Conservation (phyloP, 176 grass and related monocot species). For the Phoenix dactylifera region DNA sequence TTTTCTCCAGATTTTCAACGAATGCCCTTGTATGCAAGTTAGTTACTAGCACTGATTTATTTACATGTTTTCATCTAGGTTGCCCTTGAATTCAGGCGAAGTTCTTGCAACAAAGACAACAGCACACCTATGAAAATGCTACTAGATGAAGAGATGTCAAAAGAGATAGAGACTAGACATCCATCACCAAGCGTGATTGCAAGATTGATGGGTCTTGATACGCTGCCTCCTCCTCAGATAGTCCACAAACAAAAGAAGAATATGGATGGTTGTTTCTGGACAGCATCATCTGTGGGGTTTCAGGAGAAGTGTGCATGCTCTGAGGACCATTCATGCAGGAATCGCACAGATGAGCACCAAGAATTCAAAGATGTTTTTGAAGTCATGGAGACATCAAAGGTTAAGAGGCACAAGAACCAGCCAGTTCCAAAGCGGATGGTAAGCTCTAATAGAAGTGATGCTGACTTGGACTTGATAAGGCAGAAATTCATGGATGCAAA, state of each 20-base stretch:
- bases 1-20: no score
- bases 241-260: slow-evolving; percentile 27
- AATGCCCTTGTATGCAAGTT: no score
- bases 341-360: slow-evolving; percentile 47
- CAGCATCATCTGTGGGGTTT: slow-evolving; percentile 26
- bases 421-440: slow-evolving; percentile 26
- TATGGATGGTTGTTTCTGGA: slow-evolving; percentile 18
- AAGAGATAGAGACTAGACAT: slow-evolving; percentile 57
- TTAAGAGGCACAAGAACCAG: slow-evolving; percentile 40
- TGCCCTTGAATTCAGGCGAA: slow-evolving; percentile 26
- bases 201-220: slow-evolving; percentile 90
- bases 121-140: slow-evolving; percentile 62
- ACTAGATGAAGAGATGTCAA: slow-evolving; percentile 80
- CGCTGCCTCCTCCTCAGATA: slow-evolving; percentile 39
- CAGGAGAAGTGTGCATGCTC: slow-evolving; percentile 34
- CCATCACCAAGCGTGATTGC: slow-evolving; percentile 71
- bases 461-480: slow-evolving; percentile 49
- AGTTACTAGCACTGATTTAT: not conserved
- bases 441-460: slow-evolving; percentile 27
- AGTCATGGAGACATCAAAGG: slow-evolving; percentile 57
- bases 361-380: slow-evolving; percentile 91
- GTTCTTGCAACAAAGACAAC: slow-evolving; percentile 37
- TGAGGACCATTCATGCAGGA: slow-evolving; percentile 30
- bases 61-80: slow-evolving; percentile 27
- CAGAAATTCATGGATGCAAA: slow-evolving; percentile 82